A percentile compares a stretch with the other conserved stretches of the same genome.
Evolutionary conservation across 345 rosid species (phyloP).

Genomic region (Viola odorata): DNA sequence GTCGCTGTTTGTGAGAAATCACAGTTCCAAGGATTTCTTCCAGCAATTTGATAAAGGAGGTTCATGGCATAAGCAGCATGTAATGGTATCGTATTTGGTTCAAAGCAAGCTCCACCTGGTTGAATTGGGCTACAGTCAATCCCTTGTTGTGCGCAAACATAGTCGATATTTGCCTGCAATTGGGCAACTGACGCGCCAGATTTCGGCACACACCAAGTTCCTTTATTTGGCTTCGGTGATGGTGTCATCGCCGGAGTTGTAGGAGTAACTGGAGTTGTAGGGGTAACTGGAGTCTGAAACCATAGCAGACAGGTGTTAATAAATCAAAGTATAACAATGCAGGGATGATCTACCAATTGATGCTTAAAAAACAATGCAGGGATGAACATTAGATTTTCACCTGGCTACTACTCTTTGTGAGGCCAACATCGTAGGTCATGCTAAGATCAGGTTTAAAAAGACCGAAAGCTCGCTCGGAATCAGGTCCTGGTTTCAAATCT

Average conservation of each 20-base stretch:
- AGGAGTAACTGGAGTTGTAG: slow-evolving; percentile 23
- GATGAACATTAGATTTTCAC: slow-evolving; percentile 14
- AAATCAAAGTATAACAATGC: background rate
- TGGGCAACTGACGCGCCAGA: slow-evolving; percentile 42
- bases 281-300: slow-evolving; percentile 22
- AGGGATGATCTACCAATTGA: background rate
- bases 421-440: slow-evolving; percentile 72
- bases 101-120: slow-evolving; percentile 72
- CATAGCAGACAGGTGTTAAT: slow-evolving; percentile 12
- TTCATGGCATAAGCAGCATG: slow-evolving; percentile 87
- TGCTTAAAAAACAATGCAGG: background rate
- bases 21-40: slow-evolving; percentile 46
- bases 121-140: slow-evolving; percentile 52
- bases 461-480: slow-evolving; percentile 65
- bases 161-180: slow-evolving; percentile 71
- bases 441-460: slow-evolving; percentile 71
- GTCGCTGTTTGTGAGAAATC: slow-evolving; percentile 71
- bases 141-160: slow-evolving; percentile 59
- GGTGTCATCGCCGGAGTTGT: slow-evolving; percentile 30
- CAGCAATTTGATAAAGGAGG: slow-evolving; percentile 54
- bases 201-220: slow-evolving; percentile 67
- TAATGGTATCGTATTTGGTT: slow-evolving; percentile 57
- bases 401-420: slow-evolving; percentile 39
- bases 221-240: slow-evolving; percentile 30
- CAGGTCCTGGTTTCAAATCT: slow-evolving; percentile 76